Evolutionary conservation across 495 filamentous ascomycete genomes (phyloP), one percentile per base, ranked within the genome.

Genomic region (Lophium mytilinum): DNA sequence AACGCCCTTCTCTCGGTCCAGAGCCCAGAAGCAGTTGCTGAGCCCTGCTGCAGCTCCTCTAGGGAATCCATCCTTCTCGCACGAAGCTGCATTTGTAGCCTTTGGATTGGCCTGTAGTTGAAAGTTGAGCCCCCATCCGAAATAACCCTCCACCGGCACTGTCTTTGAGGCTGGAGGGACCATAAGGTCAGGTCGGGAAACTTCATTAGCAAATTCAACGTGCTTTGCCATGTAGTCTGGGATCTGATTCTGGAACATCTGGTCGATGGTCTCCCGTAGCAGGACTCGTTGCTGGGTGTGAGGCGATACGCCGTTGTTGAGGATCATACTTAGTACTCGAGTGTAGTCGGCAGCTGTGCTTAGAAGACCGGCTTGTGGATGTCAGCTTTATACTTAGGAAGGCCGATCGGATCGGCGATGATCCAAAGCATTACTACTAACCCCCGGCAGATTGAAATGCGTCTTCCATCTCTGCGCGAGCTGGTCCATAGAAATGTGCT

Each of bases 181-280:
- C 52, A 75, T 63, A 11, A 75, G 71, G 11, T 70, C 71, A 58
- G 2, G 24, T 30, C 24, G 2, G 24, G 24, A 30, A 30, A 30
- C 24, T 30, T 6, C 24, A 2, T 30, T 2, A 30, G 24, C 24
- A 30, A 30, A 2, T 30, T 6, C 24, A 30, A 30, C 24, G 24
- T 30, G 24, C 24, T 30, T 30, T 6, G 24, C 6, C 24, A 30
- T 30, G 24, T 64, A 57, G 10, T 76, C 52, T 0, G 79, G 75
- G 56, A 87, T 78, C 57, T 83, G 81, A 66, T 86, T 82, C 51
- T 62, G 67, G 69, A 79, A 85, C 78, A 86, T 85, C 43, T 75
- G 62, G 5, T 80, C 69, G 0, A 86, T 74, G 3, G 82, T 83
- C 10, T 71, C 64, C 1, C 69, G 63, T 14, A 67, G 62, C 15